These are phyloP conservation scores for Cymbopogon flexuosus DNA, from an alignment of 202 grass and related monocot genomes.

Conservation along the genomic window DNA sequence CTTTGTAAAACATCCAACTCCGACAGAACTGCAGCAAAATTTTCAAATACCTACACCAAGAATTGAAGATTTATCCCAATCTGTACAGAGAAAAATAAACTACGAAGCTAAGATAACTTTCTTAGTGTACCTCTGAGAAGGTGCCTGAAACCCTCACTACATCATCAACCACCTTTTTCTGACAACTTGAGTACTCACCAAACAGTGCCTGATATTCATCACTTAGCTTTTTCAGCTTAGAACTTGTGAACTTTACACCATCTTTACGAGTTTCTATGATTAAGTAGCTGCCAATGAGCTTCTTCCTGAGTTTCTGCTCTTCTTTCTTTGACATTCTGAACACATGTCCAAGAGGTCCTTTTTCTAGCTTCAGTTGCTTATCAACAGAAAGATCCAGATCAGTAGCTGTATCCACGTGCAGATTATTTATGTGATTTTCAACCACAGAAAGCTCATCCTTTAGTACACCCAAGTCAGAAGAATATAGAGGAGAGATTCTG, in stretches of 20 bases:
- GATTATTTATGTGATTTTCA: slow-evolving; percentile 69
- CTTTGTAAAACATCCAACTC: slow-evolving; percentile 93
- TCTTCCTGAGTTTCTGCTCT: slow-evolving; percentile 94
- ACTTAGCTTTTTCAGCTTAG: slow-evolving; percentile 89
- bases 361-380: slow-evolving; percentile 87
- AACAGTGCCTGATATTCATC: slow-evolving; percentile 76
- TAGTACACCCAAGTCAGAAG: slow-evolving; percentile 56
- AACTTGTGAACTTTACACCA: slow-evolving; percentile 87
- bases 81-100: neutral
- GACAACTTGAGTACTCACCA: slow-evolving; percentile 63
- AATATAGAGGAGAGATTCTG: slow-evolving; percentile 80
- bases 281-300: slow-evolving; percentile 66
- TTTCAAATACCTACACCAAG: slow-evolving; percentile 71
- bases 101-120: slow-evolving; percentile 5
- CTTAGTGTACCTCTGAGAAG: slow-evolving; percentile 71
- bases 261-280: slow-evolving; percentile 98
- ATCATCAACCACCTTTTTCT: slow-evolving; percentile 64
- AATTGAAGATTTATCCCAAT: slow-evolving; percentile 30
- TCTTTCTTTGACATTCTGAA: slow-evolving; percentile 99
- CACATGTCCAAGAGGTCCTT: slow-evolving; percentile 82
- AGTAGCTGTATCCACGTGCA: slow-evolving; percentile 60
- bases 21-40: slow-evolving; percentile 61
- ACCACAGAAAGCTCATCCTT: slow-evolving; percentile 65
- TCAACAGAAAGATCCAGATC: slow-evolving; percentile 87
- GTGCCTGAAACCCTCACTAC: slow-evolving; percentile 67